Evolutionary conservation across 179 eudicot genomes (phyloP).

Genomic region (Patellifolia procumbens): DNA sequence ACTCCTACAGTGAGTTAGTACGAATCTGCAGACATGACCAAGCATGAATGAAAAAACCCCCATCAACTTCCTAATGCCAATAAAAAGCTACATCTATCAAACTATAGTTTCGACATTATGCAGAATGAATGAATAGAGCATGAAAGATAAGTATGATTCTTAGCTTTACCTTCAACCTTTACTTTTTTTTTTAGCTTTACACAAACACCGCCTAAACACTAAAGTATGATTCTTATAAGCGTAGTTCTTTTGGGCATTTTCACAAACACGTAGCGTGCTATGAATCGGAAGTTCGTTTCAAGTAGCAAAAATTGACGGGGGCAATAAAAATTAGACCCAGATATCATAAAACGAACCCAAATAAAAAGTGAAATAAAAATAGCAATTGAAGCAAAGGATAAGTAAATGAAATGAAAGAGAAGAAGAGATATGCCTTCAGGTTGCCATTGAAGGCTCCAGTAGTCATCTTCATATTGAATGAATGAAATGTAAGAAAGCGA

Average conservation of each 20-base stretch:
- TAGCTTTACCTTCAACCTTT: too few species aligned
- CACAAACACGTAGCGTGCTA: slow-evolving; percentile 34
- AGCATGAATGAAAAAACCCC: neutral
- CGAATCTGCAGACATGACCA: neutral
- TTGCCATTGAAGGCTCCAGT: slow-evolving; percentile 29
- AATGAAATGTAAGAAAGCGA: neutral
- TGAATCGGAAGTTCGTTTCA: neutral
- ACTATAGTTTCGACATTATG: neutral
- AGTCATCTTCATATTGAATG: slow-evolving; percentile 24
- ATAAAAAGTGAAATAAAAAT: neutral
- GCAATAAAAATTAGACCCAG: neutral
- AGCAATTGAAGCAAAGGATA: neutral
- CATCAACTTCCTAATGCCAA: neutral
- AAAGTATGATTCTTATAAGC: too few species aligned
- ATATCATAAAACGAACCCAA: neutral
- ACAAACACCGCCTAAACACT: too few species aligned
- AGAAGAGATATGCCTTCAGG: slow-evolving; percentile 27
- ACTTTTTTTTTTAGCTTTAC: too few species aligned
- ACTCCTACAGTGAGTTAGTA: neutral
- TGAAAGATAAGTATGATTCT: too few species aligned
- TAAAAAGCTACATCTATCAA: neutral
- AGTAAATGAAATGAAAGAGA: neutral
- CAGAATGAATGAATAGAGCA: neutral
- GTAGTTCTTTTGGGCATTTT: slow-evolving; percentile 16
- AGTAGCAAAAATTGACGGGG: neutral